Base-by-base conservation (phyloP, 768 basidiomycete genomes). In the Guyanaporus albipodus region DNA sequence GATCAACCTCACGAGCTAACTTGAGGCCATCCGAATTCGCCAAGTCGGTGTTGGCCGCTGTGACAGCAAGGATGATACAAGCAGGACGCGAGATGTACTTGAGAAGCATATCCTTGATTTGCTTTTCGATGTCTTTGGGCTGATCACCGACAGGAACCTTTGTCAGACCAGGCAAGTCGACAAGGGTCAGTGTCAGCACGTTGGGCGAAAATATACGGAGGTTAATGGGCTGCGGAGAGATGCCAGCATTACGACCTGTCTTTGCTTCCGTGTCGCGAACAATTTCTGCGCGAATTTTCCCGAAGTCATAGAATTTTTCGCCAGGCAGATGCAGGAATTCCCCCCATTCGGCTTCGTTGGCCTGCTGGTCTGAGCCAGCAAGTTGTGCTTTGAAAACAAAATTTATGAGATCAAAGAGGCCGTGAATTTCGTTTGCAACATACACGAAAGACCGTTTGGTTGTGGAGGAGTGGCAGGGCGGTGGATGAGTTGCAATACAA, bases 21-120 rank as follows among this genome's bases (percentile, higher is more conserved):
- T 96, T 95, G 62, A 96, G 68, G 39, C 96, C 95, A 67, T 98
- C 96, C 17, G 95, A 98, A 70, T 98, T 99, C 50, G 96, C 96
- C 78, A 99, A 76, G 74, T 99, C 96, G 38, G 83, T 86, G 66
- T 98, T 98, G 56, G 92, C 95, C 31, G 85, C 87, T 0, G 95
- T 96, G 53, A 98, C 95, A 28, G 95, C 95, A 44, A 98, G 83
- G 57, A 98, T 82, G 69, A 98, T 95, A 72, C 92, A 95, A 44
- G 92, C 88, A 31, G 95, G 87, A 66, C 92, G 92, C 15, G 89
- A 83, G 61, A 98, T 97, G 62, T 86, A 97, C 69, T 94, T 95
- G 67, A 90, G 67, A 46, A 98, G 75, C 95, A 98, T 98, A 42
- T 98, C 95, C 46, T 80, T 80, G 55, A 98, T 98, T 69, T 98